Evolutionary conservation across 768 basidiomycete species (phyloP).

Genomic region (Leucocoprinus birnbaumii): DNA sequence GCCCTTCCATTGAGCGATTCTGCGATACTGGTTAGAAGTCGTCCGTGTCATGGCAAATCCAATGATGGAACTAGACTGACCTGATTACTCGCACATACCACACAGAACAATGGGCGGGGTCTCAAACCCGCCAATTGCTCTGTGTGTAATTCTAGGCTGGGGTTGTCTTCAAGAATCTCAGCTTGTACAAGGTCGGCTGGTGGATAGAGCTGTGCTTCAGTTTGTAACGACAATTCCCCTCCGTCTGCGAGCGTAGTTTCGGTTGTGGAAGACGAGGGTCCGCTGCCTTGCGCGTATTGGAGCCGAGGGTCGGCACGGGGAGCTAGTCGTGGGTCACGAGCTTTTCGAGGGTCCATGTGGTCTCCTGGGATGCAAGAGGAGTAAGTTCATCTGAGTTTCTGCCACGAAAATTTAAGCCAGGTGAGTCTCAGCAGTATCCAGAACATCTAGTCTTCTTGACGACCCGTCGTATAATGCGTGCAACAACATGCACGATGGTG

Average conservation of each 20-base stretch:
- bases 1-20: conserved; percentile 99
- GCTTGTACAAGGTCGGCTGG: not conserved
- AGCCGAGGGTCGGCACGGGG: conserved; percentile 65
- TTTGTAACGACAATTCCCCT: not conserved
- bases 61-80: conserved; percentile 40
- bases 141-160: not conserved
- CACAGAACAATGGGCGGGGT: conserved; percentile 85
- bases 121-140: conserved; percentile 39
- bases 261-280: conserved; percentile 7
- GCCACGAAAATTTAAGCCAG: not conserved
- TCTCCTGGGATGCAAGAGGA: conserved; percentile 14
- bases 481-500: conserved; percentile 15
- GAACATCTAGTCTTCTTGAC: conserved; percentile 80
- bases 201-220: conserved; percentile 10
- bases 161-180: not conserved
- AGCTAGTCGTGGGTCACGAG: conserved; percentile 79
- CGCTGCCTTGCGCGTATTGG: conserved; percentile 34
- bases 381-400: not conserved
- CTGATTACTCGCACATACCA: conserved; percentile 99
- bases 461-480: conserved; percentile 44
- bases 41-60: not conserved
- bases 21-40: conserved; percentile 29
- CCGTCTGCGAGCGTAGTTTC: conserved; percentile 5
- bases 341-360: conserved; percentile 75
- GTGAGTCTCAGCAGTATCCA: conserved; percentile 86